A percentile compares a stretch with the other conserved stretches of the same genome.
Evolutionary conservation across 768 basidiomycete species (phyloP).

Genomic region (Pulveroboletus sp.): DNA sequence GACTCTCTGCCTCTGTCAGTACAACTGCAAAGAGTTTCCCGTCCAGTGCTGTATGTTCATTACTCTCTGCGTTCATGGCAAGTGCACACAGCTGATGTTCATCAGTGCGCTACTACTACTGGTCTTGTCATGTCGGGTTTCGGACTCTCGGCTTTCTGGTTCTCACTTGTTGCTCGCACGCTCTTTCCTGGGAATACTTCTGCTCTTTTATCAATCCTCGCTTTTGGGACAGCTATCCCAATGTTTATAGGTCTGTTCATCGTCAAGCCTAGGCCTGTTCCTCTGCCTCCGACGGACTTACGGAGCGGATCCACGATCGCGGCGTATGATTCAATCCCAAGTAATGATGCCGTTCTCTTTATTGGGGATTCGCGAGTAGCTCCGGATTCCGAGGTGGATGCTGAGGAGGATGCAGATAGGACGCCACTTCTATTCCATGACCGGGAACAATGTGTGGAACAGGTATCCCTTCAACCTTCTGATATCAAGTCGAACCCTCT

Average conservation of each 20-base stretch:
- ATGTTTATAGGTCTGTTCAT: constrained; percentile 77
- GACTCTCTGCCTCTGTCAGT: constrained; percentile 67
- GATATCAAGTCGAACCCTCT: constrained; percentile 24
- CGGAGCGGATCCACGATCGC: constrained; percentile 2
- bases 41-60: constrained; percentile 51
- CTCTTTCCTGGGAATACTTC: constrained; percentile 76
- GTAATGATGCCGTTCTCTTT: constrained; percentile 20
- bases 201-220: constrained; percentile 68
- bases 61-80: not conserved
- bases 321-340: constrained; percentile 16
- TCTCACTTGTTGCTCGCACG: constrained; percentile 68
- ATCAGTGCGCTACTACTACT: constrained; percentile 68
- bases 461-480: constrained; percentile 15
- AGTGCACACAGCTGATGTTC: not conserved
- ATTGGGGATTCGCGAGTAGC: constrained; percentile 16
- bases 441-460: constrained; percentile 17
- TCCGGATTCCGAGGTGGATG: constrained; percentile 12
- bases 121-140: constrained; percentile 82
- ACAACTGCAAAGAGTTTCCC: constrained; percentile 81
- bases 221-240: constrained; percentile 72
- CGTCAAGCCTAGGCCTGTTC: constrained; percentile 67
- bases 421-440: constrained; percentile 22
- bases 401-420: constrained; percentile 14
- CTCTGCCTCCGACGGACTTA: constrained; percentile 40
- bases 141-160: constrained; percentile 88